These are phyloP conservation scores for Talaromyces sp. DNA, from an alignment of 2,329 filamentous ascomycete species.

Conservation along the genomic window DNA sequence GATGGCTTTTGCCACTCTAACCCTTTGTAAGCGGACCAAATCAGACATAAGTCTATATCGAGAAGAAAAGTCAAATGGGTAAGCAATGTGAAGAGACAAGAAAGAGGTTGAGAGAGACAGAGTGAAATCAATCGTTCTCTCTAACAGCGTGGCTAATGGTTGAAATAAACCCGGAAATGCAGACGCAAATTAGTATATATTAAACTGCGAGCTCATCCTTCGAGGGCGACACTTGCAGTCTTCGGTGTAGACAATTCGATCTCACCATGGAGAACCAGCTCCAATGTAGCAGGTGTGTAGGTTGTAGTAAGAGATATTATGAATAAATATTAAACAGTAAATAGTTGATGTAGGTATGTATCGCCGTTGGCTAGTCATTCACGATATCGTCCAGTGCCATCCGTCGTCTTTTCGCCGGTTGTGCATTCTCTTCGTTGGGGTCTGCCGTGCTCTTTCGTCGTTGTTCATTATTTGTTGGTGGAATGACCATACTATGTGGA, in stretches of 20 bases:
- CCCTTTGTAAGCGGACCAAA: not conserved
- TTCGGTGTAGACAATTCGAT: not conserved
- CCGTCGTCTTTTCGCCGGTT: slow-evolving; percentile 36
- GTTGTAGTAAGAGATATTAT: slow-evolving; percentile 1
- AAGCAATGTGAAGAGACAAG: not conserved
- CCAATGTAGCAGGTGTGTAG: not conserved
- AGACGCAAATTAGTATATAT: slow-evolving; percentile 1
- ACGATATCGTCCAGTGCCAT: slow-evolving; percentile 43
- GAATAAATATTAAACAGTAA: slow-evolving; percentile 2
- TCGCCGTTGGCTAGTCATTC: slow-evolving; percentile 28
- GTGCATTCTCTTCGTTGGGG: slow-evolving; percentile 18
- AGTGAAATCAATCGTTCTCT: not conserved
- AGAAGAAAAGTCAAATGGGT: not conserved
- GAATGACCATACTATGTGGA: not conserved
- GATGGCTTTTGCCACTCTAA: not conserved
- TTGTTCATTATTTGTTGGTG: not conserved
- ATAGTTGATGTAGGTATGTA: not conserved
- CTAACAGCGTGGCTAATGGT: not conserved
- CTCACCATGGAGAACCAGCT: slow-evolving; percentile 11
- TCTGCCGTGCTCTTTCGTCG: slow-evolving; percentile 9
- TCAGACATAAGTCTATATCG: not conserved
- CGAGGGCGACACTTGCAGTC: not conserved
- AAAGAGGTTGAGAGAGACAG: not conserved
- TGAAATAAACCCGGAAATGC: not conserved
- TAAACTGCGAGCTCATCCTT: not conserved